phyloP scores from a whole-genome alignment of 2,329 filamentous ascomycete species.

The Clonostachys chloroleuca region DNA sequence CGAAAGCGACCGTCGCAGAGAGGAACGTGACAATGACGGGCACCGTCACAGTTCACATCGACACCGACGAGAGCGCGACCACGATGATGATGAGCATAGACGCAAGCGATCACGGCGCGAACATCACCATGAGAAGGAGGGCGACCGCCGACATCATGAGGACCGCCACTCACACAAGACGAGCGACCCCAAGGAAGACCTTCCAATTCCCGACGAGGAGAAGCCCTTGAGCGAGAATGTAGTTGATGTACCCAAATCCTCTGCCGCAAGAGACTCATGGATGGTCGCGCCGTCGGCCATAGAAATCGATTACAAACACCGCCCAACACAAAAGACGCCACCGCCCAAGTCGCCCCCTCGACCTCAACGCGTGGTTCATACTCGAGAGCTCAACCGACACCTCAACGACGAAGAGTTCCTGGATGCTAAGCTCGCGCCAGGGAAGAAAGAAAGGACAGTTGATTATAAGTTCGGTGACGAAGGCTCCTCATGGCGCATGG shows the following conservation, averaged over 20 bases:
- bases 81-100: conserved; percentile 44
- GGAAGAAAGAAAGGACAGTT: conserved; percentile 40
- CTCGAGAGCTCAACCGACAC: conserved; percentile 71
- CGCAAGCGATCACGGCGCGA: conserved; percentile 33
- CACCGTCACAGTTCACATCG: conserved; percentile 3
- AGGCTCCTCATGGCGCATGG: conserved; percentile 95
- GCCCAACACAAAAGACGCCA: conserved; percentile 45
- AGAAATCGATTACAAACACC: conserved; percentile 78
- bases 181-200: conserved; percentile 43
- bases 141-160: conserved; percentile 10
- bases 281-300: conserved; percentile 85
- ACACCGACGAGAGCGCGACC: conserved; percentile 18
- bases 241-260: conserved; percentile 12
- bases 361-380: conserved; percentile 68
- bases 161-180: conserved; percentile 23
- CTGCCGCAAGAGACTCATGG: conserved; percentile 76
- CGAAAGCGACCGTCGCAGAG: background rate
- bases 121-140: conserved; percentile 32
- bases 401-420: conserved; percentile 52
- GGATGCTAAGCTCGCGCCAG: conserved; percentile 27
- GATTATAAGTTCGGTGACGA: conserved; percentile 84
- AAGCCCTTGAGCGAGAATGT: conserved; percentile 20
- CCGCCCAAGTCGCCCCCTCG: conserved; percentile 55
- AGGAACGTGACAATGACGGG: conserved; percentile 21
- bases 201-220: conserved; percentile 47